Evolutionary conservation across 257 asterid genomes (phyloP).

Genomic region (Hygrophila difformis): DNA sequence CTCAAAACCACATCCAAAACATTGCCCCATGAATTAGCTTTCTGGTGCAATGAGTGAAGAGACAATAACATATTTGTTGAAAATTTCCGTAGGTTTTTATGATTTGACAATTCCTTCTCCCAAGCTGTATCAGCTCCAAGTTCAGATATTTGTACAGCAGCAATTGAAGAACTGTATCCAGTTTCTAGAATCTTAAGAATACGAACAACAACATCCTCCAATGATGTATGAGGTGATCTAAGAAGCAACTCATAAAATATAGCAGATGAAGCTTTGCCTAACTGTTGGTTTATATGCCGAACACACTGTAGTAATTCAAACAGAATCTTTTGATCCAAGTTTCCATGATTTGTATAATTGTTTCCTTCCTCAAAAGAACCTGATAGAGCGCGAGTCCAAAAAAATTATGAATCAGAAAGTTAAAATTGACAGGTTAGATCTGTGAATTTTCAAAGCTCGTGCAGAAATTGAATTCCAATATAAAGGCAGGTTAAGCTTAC

Average conservation of each 20-base stretch:
- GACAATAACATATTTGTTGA: constrained; percentile 65
- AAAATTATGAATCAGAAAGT: constrained; percentile 16
- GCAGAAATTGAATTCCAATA: constrained; percentile 17
- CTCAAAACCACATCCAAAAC: constrained; percentile 66
- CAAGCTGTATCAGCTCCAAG: constrained; percentile 74
- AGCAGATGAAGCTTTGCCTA: constrained; percentile 86
- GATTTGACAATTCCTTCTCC: constrained; percentile 68
- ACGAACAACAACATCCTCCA: constrained; percentile 70
- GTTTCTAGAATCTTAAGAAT: constrained; percentile 63
- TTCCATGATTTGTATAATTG: constrained; percentile 24
- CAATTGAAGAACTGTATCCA: constrained; percentile 59
- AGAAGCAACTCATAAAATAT: constrained; percentile 65
- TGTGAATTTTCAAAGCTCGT: constrained; percentile 9
- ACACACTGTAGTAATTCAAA: constrained; percentile 65
- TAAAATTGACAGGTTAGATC: constrained; percentile 5
- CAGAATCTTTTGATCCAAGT: constrained; percentile 45
- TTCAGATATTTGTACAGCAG: constrained; percentile 50
- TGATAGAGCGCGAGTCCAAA: constrained; percentile 21
- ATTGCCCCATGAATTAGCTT: constrained; percentile 69
- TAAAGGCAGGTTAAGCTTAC: constrained; percentile 27
- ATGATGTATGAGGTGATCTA: constrained; percentile 43
- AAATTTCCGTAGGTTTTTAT: constrained; percentile 74
- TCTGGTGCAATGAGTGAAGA: constrained; percentile 51
- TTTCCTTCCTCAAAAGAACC: constrained; percentile 54
- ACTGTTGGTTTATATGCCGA: constrained; percentile 63